Base-by-base conservation (phyloP, 768 basidiomycete species). In the Suillus discolor region DNA sequence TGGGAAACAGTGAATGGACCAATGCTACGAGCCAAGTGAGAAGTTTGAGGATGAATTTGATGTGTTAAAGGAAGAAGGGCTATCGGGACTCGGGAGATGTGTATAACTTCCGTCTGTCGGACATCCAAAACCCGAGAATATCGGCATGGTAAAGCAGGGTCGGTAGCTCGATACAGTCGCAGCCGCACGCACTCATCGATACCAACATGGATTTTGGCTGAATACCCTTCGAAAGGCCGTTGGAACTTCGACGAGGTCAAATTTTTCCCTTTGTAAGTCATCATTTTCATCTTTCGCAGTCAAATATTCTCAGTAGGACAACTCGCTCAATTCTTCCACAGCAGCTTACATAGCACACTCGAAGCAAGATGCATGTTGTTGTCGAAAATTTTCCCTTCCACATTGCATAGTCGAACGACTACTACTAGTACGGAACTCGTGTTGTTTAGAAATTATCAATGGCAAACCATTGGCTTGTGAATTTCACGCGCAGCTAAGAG, bases 231-330 rank as follows among this genome's bases (percentile, higher is more conserved):
- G 4, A 66, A 68, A 47, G 74, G 79, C 62, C 42, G 62, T 62
- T 69, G 55, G 76, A 77, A 20, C 74, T 39, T 76, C 79, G 64
- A 49, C 23, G 47, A n/a, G n/a, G n/a, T n/a, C n/a, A n/a, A n/a
- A 15, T 9, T 64, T 80, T 34, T 75, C 70, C 67, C 81, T 81
- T 70, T 78, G 81, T n/a, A 78, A 74, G 62, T 65, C 71, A 36
- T 79, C 79, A n/a, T 71, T 70, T 3, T 71, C 70, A 36, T 81
- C 18, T 49, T 47, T 31, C 31, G 31, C 6, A 31, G 31, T 31
- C 31, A 6, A n/a, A n/a, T n/a, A n/a, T n/a, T n/a, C n/a, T n/a
- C n/a, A n/a, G n/a, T n/a, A n/a, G n/a, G n/a, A n/a, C n/a, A n/a
- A n/a, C n/a, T n/a, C n/a, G n/a, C n/a, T n/a, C n/a, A n/a, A n/a